Percentiles rank a stretch among this genome's conserved stretches.
These are phyloP conservation scores for Paraconiothyrium brasiliense DNA, from an alignment of 2,329 filamentous ascomycete species.

Conservation along the genomic window DNA sequence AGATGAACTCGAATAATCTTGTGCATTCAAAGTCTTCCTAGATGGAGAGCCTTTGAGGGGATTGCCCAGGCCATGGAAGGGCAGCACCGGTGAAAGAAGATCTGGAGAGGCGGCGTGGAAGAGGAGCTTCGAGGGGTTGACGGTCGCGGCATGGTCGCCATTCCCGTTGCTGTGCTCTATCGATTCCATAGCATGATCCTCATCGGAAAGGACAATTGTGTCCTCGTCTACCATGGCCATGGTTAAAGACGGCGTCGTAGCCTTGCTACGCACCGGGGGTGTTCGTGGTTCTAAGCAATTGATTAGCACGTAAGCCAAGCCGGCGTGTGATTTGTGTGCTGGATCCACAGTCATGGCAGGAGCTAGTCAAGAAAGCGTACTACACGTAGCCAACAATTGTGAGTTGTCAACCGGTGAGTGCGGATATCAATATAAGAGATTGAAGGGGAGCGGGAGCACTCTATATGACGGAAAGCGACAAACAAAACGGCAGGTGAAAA, in stretches of 20 bases:
- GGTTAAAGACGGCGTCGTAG: slow-evolving; percentile 25
- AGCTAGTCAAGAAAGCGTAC: background rate
- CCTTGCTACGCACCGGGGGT: slow-evolving; percentile 26
- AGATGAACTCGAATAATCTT: slow-evolving; percentile 2
- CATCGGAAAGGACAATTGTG: slow-evolving; percentile 33
- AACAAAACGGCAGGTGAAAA: background rate
- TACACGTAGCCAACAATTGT: background rate
- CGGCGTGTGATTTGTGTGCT: background rate
- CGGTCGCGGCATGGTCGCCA: slow-evolving; percentile 28
- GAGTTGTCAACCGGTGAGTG: background rate
- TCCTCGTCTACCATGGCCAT: slow-evolving; percentile 39
- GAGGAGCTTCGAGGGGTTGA: slow-evolving; percentile 40
- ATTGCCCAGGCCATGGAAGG: slow-evolving; percentile 33
- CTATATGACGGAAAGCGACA: background rate
- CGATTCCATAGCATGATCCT: slow-evolving; percentile 39
- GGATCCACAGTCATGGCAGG: background rate
- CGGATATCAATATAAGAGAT: background rate
- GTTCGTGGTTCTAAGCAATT: slow-evolving; percentile 21
- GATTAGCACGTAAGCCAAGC: background rate
- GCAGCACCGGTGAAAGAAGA: slow-evolving; percentile 30
- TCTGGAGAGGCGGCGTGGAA: slow-evolving; percentile 27
- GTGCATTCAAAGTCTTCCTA: slow-evolving; percentile 17
- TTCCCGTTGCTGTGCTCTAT: slow-evolving; percentile 45
- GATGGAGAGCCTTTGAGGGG: slow-evolving; percentile 23
- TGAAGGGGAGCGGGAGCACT: background rate